Base-by-base conservation (phyloP, 768 basidiomycete genomes). In the Mrakia blollopis region DNA sequence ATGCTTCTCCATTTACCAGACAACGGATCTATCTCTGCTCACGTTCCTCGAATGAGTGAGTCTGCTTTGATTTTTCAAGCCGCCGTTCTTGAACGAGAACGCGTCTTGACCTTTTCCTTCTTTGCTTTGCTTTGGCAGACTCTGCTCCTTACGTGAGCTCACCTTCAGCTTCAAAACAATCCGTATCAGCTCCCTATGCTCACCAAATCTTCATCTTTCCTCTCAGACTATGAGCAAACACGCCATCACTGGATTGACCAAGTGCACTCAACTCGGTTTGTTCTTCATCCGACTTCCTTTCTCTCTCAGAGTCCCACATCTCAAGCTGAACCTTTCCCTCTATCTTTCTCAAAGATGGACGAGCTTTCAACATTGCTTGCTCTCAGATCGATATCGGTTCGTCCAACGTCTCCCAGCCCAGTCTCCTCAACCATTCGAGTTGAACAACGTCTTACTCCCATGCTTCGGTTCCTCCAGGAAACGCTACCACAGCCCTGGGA, bases 321-420 rank as follows among this genome's bases (percentile, higher is more conserved):
- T 4, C 21, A 23, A 28, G n/a, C 54, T 57, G 54, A 57, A 6
- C n/a, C n/a, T 57, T 18, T 7, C 5, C 4, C 4, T 18, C 7
- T 23, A 7, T 57, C 54, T 4, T 57, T 57, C n/a, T 57, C 21
- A 28, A 6, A 57, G 60, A 68, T 80, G 93, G 92, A 0, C 86
- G 92, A 10, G 84, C 86, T 41, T 88, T 88, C 82, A 86, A 88
- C 80, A 93, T 95, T 73, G 88, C 91, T 5, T 89, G 88, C 80
- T 91, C 90, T 2, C 92, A 94, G 81, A 87, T 94, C 68, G 92
- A 94, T 82, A 91, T 94, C 67, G 92, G 92, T 89, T n/a, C 32
- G 77, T 69, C 63, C 28, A 10, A 3, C 9, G 30, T 54, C 50
- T 23, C 21, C n/a, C 6, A n/a, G 2, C 32, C 28, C 30, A 5